Evolutionary conservation across 108 stramenopile species (phyloP), one percentile per base, ranked within the genome.

Genomic region (Skeletonema menzelii): DNA sequence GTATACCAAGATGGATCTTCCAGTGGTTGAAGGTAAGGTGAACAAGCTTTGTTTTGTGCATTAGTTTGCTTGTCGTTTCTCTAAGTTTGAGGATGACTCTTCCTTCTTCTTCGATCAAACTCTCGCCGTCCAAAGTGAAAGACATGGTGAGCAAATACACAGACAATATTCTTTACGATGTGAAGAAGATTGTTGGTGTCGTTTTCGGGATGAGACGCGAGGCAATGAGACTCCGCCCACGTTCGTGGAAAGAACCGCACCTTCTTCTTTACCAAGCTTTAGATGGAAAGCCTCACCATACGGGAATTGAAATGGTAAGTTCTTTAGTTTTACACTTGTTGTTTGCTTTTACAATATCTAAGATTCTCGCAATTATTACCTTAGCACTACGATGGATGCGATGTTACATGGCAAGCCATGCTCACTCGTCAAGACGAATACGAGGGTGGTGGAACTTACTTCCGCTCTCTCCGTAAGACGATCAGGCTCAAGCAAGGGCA

Each of bases 371-470:
- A n/a, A n/a, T n/a, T n/a, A n/a, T n/a, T n/a, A n/a, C n/a, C n/a
- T n/a, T n/a, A 32, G 85, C 85, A 86, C 46, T 86, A 83, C 76
- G 85, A 86, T 62, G 85, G 85, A 14, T 83, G 77, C 22, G 65
- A 75, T 65, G 19, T 75, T 55, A 69, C 74, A 27, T 75, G 67
- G 73, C 68, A 73, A 55, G 69, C 82, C 20, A 80, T 85, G 78
- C 69, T 85, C 30, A 70, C 76, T 27, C 53, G 63, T n/a, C 47
- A 65, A 15, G 76, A 65, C 35, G 82, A 82, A 22, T 85, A 85
- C 53, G 82, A 79, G 63, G 84, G 82, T 17, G 84, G 84, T 31
- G 84, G 28, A 5, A 85, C 84, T 5, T 85, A 85, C 78, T 76
- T 85, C 63, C 70, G 84, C 17, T 73, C 76, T 30, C 53, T 85